These are phyloP conservation scores for Lachancea cidri DNA, from an alignment of 805 yeast species.

Conservation along the genomic window DNA sequence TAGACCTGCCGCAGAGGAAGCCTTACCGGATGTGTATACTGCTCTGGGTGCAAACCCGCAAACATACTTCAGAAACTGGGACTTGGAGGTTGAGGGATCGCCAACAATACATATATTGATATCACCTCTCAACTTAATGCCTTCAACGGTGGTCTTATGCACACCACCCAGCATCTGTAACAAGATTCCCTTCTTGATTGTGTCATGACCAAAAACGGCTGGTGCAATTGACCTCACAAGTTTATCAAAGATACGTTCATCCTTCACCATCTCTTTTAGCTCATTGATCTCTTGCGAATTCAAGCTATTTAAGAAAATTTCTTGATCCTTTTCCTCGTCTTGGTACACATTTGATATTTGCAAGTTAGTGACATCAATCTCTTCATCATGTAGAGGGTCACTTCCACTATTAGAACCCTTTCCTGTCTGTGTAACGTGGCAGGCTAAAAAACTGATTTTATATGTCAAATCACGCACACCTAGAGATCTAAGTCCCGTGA, in stretches of 20 bases:
- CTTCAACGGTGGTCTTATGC: conserved; percentile 89
- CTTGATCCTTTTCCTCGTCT: conserved; percentile 69
- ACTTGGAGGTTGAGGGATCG: conserved; percentile 95
- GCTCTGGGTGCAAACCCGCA: conserved; percentile 89
- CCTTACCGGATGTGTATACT: conserved; percentile 95
- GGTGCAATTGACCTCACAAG: conserved; percentile 90
- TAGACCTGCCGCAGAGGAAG: conserved; percentile 97
- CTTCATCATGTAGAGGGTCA: conserved; percentile 7
- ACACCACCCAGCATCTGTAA: conserved; percentile 92
- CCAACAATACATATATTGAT: conserved; percentile 95
- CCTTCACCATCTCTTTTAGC: conserved; percentile 84
- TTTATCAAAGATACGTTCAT: conserved; percentile 77
- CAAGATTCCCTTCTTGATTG: conserved; percentile 85
- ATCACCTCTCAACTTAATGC: conserved; percentile 93
- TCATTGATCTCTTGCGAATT: conserved; percentile 80
- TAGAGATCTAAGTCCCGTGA: conserved; percentile 80
- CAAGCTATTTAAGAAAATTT: conserved; percentile 68
- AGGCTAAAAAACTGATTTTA: conserved; percentile 84
- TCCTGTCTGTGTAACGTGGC: conserved; percentile 72
- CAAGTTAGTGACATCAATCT: conserved; percentile 20
- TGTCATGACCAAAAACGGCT: conserved; percentile 93
- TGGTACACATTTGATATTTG: conserved; percentile 23
- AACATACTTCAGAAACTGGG: conserved; percentile 92
- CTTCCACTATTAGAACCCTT: conserved; percentile 22
- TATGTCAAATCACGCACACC: conserved; percentile 95